Evolutionary conservation across 2,329 filamentous ascomycete genomes (phyloP), one percentile per base, ranked within the genome.

Genomic region (Scleromitrula shiraiana): DNA sequence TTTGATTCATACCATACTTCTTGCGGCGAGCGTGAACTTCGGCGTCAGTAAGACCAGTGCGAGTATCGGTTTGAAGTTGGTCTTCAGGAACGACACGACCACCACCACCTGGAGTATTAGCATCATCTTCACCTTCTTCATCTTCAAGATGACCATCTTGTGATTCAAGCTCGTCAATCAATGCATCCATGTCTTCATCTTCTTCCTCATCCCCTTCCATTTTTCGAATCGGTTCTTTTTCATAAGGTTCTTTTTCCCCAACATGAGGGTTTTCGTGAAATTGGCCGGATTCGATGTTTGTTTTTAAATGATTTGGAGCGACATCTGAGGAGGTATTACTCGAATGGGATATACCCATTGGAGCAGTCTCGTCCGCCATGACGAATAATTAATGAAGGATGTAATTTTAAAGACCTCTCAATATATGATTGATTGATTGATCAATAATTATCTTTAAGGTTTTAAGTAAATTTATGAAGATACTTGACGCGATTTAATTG

Each of bases 111-210:
- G 71, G 67, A 27, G 68, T n/a, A n/a, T n/a, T 70, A 53, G 73
- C 73, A 37, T 75, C 69, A 27, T 40, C 47, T 33, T 75, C 70
- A 41, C 74, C 80, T 50, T 84, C 80, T 35, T 80, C 80, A 23
- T 84, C 80, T 22, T 82, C 73, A 15, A 74, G 71, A 46, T 77
- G 79, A 47, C 83, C 86, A 67, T 93, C 87, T 59, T 88, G 75
- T 35, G 83, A 88, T 70, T 93, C 85, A 57, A 94, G 82, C 61
- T 93, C 88, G 66, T 89, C 85, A 58, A 95, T 94, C 62, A 95
- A 75, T 62, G 82, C 80, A 64, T 94, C 86, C 58, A 95, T 88
- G 65, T 91, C 84, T 70, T 88, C 85, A 60, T 88, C 84, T 38
- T 86, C 84, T 19, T 89, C 83, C 41, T 87, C 83, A 5, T 82